Evolutionary conservation across 768 basidiomycete genomes (phyloP).

Genomic region (Clavaria fumosa): DNA sequence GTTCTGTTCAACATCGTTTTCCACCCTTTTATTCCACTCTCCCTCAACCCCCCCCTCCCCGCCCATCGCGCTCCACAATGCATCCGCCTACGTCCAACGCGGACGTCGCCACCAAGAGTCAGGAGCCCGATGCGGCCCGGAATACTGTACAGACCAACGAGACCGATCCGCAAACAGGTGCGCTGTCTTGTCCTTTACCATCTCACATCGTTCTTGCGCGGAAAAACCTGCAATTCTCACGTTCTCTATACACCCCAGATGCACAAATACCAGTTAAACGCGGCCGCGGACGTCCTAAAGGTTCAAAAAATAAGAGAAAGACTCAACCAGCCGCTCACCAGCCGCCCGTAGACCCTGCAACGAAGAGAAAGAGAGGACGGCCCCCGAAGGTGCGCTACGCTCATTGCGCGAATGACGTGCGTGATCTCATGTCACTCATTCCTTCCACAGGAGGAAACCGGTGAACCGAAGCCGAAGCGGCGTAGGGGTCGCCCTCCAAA

Average conservation of each 20-base stretch:
- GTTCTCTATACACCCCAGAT: constrained; percentile 24
- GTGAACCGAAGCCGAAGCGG: constrained; percentile 43
- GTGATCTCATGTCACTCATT: constrained; percentile 8
- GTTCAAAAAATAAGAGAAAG: constrained; percentile 58
- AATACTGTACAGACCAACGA: constrained; percentile 15
- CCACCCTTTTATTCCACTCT: constrained; percentile 26
- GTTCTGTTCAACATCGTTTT: not conserved
- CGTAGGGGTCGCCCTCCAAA: constrained; percentile 68
- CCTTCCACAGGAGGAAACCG: constrained; percentile 19
- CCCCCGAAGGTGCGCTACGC: constrained; percentile 41
- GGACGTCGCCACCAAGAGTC: constrained; percentile 25
- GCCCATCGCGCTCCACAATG: constrained; percentile 18
- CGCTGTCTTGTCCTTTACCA: too few species aligned
- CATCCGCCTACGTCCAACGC: constrained; percentile 12
- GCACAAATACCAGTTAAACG: constrained; percentile 41
- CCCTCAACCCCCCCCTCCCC: constrained; percentile 24
- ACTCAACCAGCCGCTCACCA: constrained; percentile 20
- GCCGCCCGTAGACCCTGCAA: constrained; percentile 20
- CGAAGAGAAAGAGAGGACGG: constrained; percentile 45
- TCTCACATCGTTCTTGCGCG: constrained; percentile 5
- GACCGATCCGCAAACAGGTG: too few species aligned
- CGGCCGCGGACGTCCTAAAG: constrained; percentile 78
- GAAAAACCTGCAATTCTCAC: constrained; percentile 1
- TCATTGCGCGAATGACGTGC: constrained; percentile 13
- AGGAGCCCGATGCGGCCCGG: constrained; percentile 38